Conservation (phyloP, 192 early-diverging fungal species). For the Neocallimastix lanati region DNA sequence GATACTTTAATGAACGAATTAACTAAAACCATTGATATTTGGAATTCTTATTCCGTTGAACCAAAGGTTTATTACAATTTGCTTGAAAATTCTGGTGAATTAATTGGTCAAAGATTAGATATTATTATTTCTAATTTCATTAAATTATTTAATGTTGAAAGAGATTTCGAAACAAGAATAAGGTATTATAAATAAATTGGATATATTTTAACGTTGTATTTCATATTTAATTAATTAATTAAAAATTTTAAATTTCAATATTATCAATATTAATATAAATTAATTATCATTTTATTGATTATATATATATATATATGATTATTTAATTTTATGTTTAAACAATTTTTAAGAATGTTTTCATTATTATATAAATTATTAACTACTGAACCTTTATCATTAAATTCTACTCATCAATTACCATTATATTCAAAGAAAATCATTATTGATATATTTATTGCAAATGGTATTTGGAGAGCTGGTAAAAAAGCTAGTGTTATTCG, state of each 20-base stretch:
- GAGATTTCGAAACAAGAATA: conserved; percentile 22
- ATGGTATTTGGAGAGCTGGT: conserved; percentile 22
- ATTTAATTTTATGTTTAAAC: neutral
- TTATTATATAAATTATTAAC: conserved; percentile 11
- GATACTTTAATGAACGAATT: neutral
- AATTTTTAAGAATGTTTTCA: conserved; percentile 10
- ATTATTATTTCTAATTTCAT: conserved; percentile 14
- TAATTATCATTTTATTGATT: too few relatives aligned
- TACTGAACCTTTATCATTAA: conserved; percentile 3
- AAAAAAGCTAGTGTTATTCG: conserved; percentile 8
- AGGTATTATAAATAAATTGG: too few relatives aligned
- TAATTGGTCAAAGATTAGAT: conserved; percentile 14
- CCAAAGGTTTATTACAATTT: conserved; percentile 12
- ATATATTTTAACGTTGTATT: too few relatives aligned
- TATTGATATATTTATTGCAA: conserved; percentile 10
- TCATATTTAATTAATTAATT: too few relatives aligned
- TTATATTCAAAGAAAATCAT: conserved; percentile 9
- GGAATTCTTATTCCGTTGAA: conserved; percentile 25
- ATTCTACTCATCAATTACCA: conserved; percentile 8
- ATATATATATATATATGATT: neutral
- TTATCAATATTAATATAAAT: too few relatives aligned
- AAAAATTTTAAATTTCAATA: too few relatives aligned
- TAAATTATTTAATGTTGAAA: conserved; percentile 3
- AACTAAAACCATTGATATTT: conserved; percentile 2
- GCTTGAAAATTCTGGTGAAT: conserved; percentile 5